Base-by-base conservation (phyloP, 1,284 basidiomycete genomes). In the Trichosporon inkin region DNA sequence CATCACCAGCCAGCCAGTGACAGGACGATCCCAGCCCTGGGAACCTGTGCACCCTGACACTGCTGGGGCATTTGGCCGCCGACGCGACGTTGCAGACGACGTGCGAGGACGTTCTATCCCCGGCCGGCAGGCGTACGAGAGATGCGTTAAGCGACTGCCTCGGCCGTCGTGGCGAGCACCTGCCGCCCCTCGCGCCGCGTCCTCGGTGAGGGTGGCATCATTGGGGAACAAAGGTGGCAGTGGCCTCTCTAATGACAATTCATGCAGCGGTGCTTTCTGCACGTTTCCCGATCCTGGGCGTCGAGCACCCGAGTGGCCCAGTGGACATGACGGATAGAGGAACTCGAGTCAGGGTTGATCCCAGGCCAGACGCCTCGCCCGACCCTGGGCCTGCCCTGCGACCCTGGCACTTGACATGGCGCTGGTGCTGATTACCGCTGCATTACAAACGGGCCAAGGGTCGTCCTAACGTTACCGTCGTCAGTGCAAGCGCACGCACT, bases 241-340 rank as follows among this genome's bases (percentile, higher is more conserved):
- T 32, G 28, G 28, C 28, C 28, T 4, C 8, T 32, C 28, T 32
- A 32, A 32, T 32, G 19, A 49, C 44, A 49, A 49, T 49, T 49
- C 24, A 24, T 28, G 22, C 44, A 10, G 13, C 8, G 24, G 14
- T 28, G 44, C n/a, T 38, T 36, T 38, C 11, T 49, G 44, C n/a
- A 49, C 44, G 22, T 24, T 24, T 28, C 24, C 10, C 24, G 24
- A 49, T 49, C 44, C 44, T 32, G 28, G 28, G 28, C 28, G 4
- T 4, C 28, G 28, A 4, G 28, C 28, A 4, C 5, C 28, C 28
- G 28, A 28, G 28, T 49, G 28, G 44, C 24, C 22, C 16, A 14
- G 28, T 49, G 44, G 44, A 49, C 44, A 49, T 49, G 44, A 49
- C 44, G 44, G 44, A 49, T 20, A 49, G 44, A 49, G 44, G 44